These are phyloP conservation scores for Lenzites betulinus DNA, from an alignment of 768 basidiomycete genomes.

Conservation along the genomic window DNA sequence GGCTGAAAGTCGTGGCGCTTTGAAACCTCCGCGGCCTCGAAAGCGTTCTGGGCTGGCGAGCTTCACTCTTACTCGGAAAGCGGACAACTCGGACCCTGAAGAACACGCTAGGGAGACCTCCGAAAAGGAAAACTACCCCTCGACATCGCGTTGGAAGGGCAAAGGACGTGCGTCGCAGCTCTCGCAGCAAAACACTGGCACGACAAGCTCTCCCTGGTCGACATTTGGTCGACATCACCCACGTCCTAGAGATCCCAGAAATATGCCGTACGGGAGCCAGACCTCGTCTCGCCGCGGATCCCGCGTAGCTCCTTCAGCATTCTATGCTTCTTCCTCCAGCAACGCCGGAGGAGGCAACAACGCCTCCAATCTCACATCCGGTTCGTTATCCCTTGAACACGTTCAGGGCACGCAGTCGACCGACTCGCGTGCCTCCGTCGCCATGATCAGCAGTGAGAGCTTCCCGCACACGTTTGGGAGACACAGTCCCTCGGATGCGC, in stretches of 20 bases:
- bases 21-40: slow-evolving; percentile 21
- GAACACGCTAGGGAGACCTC: not conserved
- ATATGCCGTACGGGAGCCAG: not conserved
- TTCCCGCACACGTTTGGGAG: not conserved
- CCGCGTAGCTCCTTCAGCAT: slow-evolving; percentile 11
- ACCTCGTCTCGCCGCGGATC: slow-evolving; percentile 12
- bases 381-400: not conserved
- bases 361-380: not conserved
- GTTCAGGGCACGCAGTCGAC: not conserved
- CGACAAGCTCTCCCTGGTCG: slow-evolving; percentile 21
- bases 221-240: slow-evolving; percentile 23
- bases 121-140: slow-evolving; percentile 14
- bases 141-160: not conserved
- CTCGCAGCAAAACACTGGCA: not conserved
- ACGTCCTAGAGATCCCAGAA: not conserved
- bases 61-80: not conserved
- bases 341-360: not conserved
- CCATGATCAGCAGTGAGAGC: not conserved
- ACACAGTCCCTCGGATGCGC: not conserved
- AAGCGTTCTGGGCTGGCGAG: slow-evolving; percentile 12
- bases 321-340: slow-evolving; percentile 11
- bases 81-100: not conserved
- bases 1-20: not conserved
- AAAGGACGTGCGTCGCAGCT: not conserved
- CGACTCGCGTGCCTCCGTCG: not conserved